A percentile compares a stretch with the other conserved stretches of the same genome.
Conservation (phyloP, 2,329 filamentous ascomycete genomes). For the Ceratocystis ficicola region DNA sequence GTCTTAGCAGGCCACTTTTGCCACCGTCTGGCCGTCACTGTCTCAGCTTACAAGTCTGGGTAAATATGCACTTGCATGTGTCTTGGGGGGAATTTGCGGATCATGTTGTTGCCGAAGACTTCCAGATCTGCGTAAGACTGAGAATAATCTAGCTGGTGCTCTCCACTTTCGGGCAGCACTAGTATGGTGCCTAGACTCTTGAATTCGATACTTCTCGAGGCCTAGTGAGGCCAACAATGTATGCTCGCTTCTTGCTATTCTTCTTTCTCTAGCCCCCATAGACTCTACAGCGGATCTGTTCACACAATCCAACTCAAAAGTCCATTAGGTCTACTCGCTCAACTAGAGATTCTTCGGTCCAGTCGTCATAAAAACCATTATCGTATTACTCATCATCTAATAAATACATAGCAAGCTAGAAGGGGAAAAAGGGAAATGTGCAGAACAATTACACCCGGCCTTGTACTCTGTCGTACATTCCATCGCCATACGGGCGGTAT, state of each 20-base stretch:
- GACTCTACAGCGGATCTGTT: no score
- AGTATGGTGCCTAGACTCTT: not conserved
- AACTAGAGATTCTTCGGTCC: no score
- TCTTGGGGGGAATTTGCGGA: not conserved
- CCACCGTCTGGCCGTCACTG: not conserved
- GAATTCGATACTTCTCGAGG: not conserved
- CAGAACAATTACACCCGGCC: not conserved
- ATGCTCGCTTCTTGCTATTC: no score
- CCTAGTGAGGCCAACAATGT: no score
- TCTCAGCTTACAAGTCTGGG: not conserved
- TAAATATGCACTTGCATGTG: not conserved
- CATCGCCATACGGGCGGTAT: slow-evolving; percentile 31
- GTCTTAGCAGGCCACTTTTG: not conserved
- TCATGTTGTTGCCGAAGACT: not conserved
- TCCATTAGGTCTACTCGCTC: no score
- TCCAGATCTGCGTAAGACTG: not conserved
- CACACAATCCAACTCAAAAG: no score
- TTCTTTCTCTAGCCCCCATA: no score
- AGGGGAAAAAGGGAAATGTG: no score
- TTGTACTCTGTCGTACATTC: slow-evolving; percentile 29
- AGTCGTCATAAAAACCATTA: not conserved
- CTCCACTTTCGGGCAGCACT: not conserved
- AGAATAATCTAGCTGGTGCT: not conserved
- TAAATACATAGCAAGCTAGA: not conserved
- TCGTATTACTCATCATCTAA: not conserved